phyloP scores from a whole-genome alignment of 1,284 basidiomycete genomes.

The Ganoderma multipileum region DNA sequence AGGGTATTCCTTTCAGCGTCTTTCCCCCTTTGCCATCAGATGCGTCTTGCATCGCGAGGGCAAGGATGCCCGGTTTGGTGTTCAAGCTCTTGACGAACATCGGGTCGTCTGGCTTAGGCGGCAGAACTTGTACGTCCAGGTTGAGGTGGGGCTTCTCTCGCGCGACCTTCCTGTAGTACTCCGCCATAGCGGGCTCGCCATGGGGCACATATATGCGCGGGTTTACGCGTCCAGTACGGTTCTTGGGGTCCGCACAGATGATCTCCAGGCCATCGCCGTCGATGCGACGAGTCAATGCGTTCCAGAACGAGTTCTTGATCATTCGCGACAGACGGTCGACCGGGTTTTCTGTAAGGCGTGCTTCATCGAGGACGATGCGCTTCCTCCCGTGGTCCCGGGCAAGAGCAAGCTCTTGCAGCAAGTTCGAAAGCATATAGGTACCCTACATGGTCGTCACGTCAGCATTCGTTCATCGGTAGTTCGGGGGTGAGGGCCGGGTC shows the following conservation, averaged over 20 bases:
- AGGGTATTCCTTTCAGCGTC: conserved; percentile 92
- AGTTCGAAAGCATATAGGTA: conserved; percentile 98
- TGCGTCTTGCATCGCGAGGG: conserved; percentile 95
- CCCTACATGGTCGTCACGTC: conserved; percentile 60
- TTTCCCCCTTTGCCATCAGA: conserved; percentile 80
- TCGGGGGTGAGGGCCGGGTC: not conserved
- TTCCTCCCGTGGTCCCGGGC: conserved; percentile 96
- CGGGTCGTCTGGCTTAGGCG: conserved; percentile 86
- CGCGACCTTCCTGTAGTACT: conserved; percentile 88
- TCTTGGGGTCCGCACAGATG: conserved; percentile 97
- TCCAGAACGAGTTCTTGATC: conserved; percentile 99
- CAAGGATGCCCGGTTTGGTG: conserved; percentile 91
- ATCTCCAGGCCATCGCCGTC: conserved; percentile 97
- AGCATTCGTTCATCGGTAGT: conserved; percentile 2
- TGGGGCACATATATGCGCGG: conserved; percentile 95
- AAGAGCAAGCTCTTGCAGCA: conserved; percentile 97
- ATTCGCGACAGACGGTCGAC: conserved; percentile 96
- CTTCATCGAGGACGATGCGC: conserved; percentile 97
- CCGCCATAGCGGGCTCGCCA: conserved; percentile 91
- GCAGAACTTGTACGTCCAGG: conserved; percentile 90
- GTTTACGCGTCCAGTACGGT: conserved; percentile 84
- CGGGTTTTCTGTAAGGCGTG: conserved; percentile 95
- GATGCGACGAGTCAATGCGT: conserved; percentile 94
- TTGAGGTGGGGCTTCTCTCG: conserved; percentile 89
- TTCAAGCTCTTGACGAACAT: conserved; percentile 93